These are phyloP conservation scores for Pyrenochaeta sp. DNA, from an alignment of 2,329 filamentous ascomycete genomes.

Conservation along the genomic window DNA sequence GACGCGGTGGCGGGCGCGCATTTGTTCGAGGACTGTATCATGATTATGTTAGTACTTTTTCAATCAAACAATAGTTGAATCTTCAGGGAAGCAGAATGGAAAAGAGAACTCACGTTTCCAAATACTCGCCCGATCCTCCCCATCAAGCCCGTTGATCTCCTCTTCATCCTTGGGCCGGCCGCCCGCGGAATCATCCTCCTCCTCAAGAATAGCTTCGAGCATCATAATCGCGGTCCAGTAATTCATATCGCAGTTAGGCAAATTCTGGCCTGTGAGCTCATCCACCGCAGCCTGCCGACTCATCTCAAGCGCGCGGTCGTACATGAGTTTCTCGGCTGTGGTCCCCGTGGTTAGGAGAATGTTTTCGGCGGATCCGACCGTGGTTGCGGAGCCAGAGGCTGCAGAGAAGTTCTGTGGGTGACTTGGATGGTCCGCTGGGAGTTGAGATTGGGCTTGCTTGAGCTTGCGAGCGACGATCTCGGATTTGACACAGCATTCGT, in stretches of 20 bases:
- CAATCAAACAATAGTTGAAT: too few species aligned
- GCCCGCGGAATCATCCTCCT: conserved; percentile 68
- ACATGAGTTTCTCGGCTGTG: conserved; percentile 97
- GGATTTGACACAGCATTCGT: conserved; percentile 95
- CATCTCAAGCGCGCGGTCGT: conserved; percentile 96
- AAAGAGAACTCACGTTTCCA: conserved; percentile 69
- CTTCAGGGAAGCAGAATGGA: too few species aligned
- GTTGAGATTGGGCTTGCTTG: conserved; percentile 80
- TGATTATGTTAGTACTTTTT: conserved; percentile 29
- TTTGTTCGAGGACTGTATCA: conserved; percentile 55
- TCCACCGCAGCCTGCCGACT: conserved; percentile 92
- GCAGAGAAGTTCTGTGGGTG: conserved; percentile 80
- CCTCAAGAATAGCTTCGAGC: conserved; percentile 92
- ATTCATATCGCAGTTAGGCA: conserved; percentile 86
- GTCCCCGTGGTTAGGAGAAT: conserved; percentile 87
- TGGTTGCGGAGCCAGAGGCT: conserved; percentile 64
- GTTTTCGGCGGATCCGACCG: conserved; percentile 73
- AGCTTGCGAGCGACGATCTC: conserved; percentile 91
- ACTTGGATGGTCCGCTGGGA: conserved; percentile 84
- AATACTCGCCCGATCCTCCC: conserved; percentile 76
- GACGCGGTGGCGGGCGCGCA: conserved; percentile 50
- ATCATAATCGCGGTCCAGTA: conserved; percentile 94
- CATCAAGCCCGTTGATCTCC: conserved; percentile 49
- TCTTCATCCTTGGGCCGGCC: too few species aligned
- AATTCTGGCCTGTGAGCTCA: conserved; percentile 90